A percentile compares a stretch with the other conserved stretches of the same genome.
Evolutionary conservation across 495 filamentous ascomycete genomes (phyloP).

Genomic region (Trichoderma orchidacearum): DNA sequence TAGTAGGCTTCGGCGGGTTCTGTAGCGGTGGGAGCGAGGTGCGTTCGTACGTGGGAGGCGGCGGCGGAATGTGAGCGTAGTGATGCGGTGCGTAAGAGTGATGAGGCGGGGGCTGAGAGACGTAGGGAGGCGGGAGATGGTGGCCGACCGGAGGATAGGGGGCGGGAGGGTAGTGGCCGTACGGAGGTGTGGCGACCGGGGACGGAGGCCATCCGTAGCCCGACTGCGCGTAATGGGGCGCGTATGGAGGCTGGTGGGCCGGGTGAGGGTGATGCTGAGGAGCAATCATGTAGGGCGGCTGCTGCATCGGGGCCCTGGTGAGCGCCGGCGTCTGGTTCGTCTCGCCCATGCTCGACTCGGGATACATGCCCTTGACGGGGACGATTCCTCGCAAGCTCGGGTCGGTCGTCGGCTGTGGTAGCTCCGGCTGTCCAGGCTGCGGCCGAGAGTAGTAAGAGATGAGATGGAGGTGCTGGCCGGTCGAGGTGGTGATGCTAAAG

Average conservation of each 20-base stretch:
- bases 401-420: constrained; percentile 71
- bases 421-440: constrained; percentile 46
- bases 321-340: constrained; percentile 37
- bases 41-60: background rate
- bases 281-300: constrained; percentile 20
- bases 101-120: background rate
- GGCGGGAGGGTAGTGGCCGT: constrained; percentile 5
- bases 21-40: constrained; percentile 1
- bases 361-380: constrained; percentile 86
- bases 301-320: constrained; percentile 34
- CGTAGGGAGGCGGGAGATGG: background rate
- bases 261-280: constrained; percentile 31
- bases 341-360: constrained; percentile 90
- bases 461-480: constrained; percentile 82
- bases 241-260: constrained; percentile 29
- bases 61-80: background rate
- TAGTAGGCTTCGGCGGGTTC: constrained; percentile 4
- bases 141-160: background rate
- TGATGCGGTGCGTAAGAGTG: background rate
- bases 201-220: constrained; percentile 56
- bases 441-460: constrained; percentile 93
- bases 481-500: constrained; percentile 91
- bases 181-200: constrained; percentile 32
- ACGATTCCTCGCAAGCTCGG: constrained; percentile 68
- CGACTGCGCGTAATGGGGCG: constrained; percentile 22